These are phyloP conservation scores for Trichoderma sp. DNA, from an alignment of 2,329 filamentous ascomycete species.

Conservation along the genomic window DNA sequence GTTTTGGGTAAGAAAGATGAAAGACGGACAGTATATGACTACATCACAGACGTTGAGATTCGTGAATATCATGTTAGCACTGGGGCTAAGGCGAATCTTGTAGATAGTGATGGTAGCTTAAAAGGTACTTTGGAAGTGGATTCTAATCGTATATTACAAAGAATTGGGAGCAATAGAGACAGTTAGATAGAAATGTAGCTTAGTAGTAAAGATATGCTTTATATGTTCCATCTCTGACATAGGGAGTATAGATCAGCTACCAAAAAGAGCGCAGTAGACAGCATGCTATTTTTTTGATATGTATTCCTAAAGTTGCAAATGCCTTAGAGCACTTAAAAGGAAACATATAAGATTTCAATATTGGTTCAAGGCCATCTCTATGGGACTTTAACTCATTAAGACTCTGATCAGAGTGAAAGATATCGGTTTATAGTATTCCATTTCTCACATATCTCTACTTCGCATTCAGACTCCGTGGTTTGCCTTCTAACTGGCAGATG, in stretches of 20 bases:
- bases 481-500: too few relatives aligned
- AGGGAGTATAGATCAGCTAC: neutral
- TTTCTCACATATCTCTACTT: too few relatives aligned
- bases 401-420: too few relatives aligned
- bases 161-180: neutral
- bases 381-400: too few relatives aligned
- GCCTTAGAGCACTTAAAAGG: neutral
- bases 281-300: neutral
- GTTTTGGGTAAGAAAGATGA: constrained; percentile 48
- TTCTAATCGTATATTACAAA: neutral
- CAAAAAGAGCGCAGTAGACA: neutral
- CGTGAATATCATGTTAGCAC: constrained; percentile 48
- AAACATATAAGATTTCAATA: neutral
- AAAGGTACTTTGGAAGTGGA: constrained; percentile 2
- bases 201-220: neutral
- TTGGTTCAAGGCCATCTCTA: too few relatives aligned
- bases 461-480: too few relatives aligned
- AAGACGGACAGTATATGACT: constrained; percentile 52
- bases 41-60: constrained; percentile 52
- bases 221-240: neutral
- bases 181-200: neutral
- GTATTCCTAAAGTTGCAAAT: neutral
- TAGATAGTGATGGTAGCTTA: constrained; percentile 48
- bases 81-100: constrained; percentile 48
- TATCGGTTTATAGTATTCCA: too few relatives aligned